Evolutionary conservation across 176 grass and related monocot genomes (phyloP).

Genomic region (Avena sativa): DNA sequence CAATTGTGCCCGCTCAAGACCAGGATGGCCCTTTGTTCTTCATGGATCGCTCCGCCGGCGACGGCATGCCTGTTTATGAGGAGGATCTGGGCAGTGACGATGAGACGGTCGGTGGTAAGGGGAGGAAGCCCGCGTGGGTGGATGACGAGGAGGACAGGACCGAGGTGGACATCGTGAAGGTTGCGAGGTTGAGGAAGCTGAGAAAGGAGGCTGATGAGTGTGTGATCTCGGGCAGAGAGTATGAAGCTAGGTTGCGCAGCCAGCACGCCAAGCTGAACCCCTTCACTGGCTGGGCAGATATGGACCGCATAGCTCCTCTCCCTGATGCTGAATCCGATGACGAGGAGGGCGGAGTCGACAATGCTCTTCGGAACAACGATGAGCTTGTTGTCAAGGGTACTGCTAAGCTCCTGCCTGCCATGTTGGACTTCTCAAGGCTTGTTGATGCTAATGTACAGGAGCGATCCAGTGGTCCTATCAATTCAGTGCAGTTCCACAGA

Average conservation of each 20-base stretch:
- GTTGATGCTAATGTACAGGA: slow-evolving; percentile 76
- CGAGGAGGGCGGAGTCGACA: slow-evolving; percentile 40
- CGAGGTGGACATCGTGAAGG: slow-evolving; percentile 61
- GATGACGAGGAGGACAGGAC: slow-evolving; percentile 77
- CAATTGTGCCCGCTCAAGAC: too few species aligned
- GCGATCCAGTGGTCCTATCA: slow-evolving; percentile 65
- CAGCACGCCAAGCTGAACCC: slow-evolving; percentile 79
- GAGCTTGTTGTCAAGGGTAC: slow-evolving; percentile 50
- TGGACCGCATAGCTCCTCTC: slow-evolving; percentile 43
- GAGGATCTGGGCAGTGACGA: slow-evolving; percentile 42
- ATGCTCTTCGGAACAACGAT: slow-evolving; percentile 44
- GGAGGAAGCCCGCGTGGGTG: slow-evolving; percentile 70
- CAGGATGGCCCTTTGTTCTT: slow-evolving; percentile 51
- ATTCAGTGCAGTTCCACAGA: slow-evolving; percentile 90
- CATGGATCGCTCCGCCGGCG: slow-evolving; percentile 56
- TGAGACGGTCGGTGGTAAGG: slow-evolving; percentile 4
- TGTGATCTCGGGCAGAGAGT: slow-evolving; percentile 73
- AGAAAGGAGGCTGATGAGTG: slow-evolving; percentile 63
- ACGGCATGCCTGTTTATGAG: slow-evolving; percentile 56
- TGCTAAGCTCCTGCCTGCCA: slow-evolving; percentile 73
- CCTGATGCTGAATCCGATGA: slow-evolving; percentile 42
- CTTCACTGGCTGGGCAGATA: slow-evolving; percentile 66
- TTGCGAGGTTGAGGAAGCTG: slow-evolving; percentile 74
- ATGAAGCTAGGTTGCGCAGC: slow-evolving; percentile 62
- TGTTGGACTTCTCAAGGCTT: slow-evolving; percentile 81